Evolutionary conservation across 2,329 filamentous ascomycete species (phyloP).

Genomic region (Aspergillus ochraceus): DNA sequence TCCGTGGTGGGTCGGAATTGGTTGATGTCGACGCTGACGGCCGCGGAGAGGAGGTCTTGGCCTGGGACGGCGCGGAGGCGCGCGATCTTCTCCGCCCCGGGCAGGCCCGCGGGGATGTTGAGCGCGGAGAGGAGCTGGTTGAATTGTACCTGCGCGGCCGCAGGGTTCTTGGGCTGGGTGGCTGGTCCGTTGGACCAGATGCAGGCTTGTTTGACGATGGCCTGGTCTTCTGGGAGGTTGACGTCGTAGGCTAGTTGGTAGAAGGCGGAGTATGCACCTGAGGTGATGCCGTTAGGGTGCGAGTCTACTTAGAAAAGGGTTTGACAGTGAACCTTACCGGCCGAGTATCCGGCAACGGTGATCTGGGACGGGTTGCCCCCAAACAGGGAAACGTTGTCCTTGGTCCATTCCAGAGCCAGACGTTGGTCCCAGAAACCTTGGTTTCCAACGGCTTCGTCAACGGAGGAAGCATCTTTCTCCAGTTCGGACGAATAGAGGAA

Average conservation of each 20-base stretch:
- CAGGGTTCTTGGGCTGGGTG: slow-evolving; percentile 51
- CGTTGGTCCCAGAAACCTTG: slow-evolving; percentile 60
- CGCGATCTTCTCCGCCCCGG: slow-evolving; percentile 46
- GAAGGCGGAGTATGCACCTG: slow-evolving; percentile 56
- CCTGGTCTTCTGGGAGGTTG: slow-evolving; percentile 45
- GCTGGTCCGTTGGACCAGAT: slow-evolving; percentile 58
- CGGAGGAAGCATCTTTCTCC: slow-evolving; percentile 39
- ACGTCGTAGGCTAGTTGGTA: slow-evolving; percentile 60
- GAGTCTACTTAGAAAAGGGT: background rate
- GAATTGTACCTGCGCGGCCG: slow-evolving; percentile 53
- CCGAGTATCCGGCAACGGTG: slow-evolving; percentile 58
- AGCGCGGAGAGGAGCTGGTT: slow-evolving; percentile 50
- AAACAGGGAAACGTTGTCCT: slow-evolving; percentile 52
- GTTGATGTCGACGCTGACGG: slow-evolving; percentile 46
- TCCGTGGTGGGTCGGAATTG: slow-evolving; percentile 58
- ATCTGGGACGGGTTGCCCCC: slow-evolving; percentile 53
- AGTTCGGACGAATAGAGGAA: slow-evolving; percentile 55
- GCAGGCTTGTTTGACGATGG: slow-evolving; percentile 52
- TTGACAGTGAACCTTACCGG: slow-evolving; percentile 34
- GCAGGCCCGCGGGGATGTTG: slow-evolving; percentile 42
- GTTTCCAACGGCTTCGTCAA: slow-evolving; percentile 47
- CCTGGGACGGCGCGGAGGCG: slow-evolving; percentile 44
- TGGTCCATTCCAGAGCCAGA: slow-evolving; percentile 57
- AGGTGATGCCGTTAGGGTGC: slow-evolving; percentile 5
- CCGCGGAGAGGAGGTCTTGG: slow-evolving; percentile 44